Percentiles rank a stretch among this genome's conserved stretches.
Evolutionary conservation across 805 yeast genomes (phyloP).

Genomic region (Lachancea dasiensis): DNA sequence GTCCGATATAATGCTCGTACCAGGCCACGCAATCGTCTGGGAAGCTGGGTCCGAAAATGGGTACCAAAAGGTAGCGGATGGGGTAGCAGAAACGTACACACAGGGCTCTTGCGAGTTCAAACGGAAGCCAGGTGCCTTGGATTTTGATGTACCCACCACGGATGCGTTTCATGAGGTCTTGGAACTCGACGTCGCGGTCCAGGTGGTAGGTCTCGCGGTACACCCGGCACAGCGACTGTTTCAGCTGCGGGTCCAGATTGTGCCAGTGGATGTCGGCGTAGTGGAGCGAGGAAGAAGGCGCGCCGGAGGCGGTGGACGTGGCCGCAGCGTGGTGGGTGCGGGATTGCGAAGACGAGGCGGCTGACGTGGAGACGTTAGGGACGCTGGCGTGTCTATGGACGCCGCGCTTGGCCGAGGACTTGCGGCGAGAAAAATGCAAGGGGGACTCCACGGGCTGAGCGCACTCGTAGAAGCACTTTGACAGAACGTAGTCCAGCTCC

Average conservation of each 20-base stretch:
- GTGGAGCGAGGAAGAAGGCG: slow-evolving; percentile 6
- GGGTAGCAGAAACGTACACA: slow-evolving; percentile 74
- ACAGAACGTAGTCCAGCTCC: slow-evolving; percentile 11
- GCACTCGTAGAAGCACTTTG: slow-evolving; percentile 10
- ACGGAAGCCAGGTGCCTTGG: slow-evolving; percentile 93
- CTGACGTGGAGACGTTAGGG: background rate
- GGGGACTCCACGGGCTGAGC: slow-evolving; percentile 4
- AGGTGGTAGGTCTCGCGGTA: slow-evolving; percentile 14
- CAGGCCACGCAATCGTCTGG: slow-evolving; percentile 31
- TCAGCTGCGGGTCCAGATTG: slow-evolving; percentile 20
- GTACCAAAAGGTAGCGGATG: slow-evolving; percentile 68
- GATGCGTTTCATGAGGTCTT: slow-evolving; percentile 47
- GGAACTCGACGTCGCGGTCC: slow-evolving; percentile 15
- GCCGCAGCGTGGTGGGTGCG: slow-evolving; percentile 1
- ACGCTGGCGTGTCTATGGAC: slow-evolving; percentile 4
- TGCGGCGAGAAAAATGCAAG: slow-evolving; percentile 4
- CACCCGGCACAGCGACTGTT: slow-evolving; percentile 7
- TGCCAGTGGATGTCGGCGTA: slow-evolving; percentile 33
- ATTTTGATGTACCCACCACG: slow-evolving; percentile 89
- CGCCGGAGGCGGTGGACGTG: background rate
- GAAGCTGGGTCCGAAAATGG: slow-evolving; percentile 71
- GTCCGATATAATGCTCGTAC: slow-evolving; percentile 8
- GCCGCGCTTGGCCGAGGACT: slow-evolving; percentile 2
- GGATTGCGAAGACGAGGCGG: too few relatives aligned
- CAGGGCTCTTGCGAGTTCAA: slow-evolving; percentile 54